These are phyloP conservation scores for Lachancea sp. DNA, from an alignment of 805 yeast genomes.

Conservation along the genomic window DNA sequence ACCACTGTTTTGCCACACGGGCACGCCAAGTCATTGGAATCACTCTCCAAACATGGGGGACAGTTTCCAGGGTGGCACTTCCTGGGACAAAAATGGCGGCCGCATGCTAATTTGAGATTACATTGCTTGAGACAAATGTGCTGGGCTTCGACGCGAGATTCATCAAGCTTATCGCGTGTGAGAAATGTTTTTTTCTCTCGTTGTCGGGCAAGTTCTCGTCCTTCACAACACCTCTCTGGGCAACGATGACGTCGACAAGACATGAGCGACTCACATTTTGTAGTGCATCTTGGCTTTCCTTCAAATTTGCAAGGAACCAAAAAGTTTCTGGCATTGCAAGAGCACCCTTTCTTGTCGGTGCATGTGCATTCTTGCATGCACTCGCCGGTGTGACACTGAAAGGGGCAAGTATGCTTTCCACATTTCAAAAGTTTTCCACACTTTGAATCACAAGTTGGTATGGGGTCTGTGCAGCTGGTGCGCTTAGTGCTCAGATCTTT, in stretches of 20 bases:
- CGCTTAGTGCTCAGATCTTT: constrained; percentile 39
- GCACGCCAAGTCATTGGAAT: constrained; percentile 72
- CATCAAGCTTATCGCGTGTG: constrained; percentile 38
- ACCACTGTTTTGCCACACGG: constrained; percentile 75
- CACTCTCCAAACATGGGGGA: constrained; percentile 71
- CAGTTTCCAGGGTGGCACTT: constrained; percentile 79
- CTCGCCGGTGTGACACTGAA: constrained; percentile 69
- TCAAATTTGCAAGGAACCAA: constrained; percentile 57
- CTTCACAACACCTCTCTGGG: constrained; percentile 58
- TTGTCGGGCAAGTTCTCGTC: constrained; percentile 49
- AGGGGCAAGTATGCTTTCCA: constrained; percentile 64
- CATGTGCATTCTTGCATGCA: constrained; percentile 64
- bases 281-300: constrained; percentile 56
- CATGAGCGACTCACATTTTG: constrained; percentile 66
- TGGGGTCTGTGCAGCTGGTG: constrained; percentile 61
- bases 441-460: constrained; percentile 62
- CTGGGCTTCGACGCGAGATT: constrained; percentile 59
- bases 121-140: constrained; percentile 71
- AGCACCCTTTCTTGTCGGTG: constrained; percentile 47
- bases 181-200: constrained; percentile 40
- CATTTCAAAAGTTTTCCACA: constrained; percentile 64
- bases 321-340: constrained; percentile 53
- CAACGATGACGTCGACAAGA: constrained; percentile 82
- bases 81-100: constrained; percentile 59
- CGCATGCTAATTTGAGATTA: constrained; percentile 56